Base-by-base conservation (phyloP, 2,329 filamentous ascomycete genomes). In the Exophiala sp. region DNA sequence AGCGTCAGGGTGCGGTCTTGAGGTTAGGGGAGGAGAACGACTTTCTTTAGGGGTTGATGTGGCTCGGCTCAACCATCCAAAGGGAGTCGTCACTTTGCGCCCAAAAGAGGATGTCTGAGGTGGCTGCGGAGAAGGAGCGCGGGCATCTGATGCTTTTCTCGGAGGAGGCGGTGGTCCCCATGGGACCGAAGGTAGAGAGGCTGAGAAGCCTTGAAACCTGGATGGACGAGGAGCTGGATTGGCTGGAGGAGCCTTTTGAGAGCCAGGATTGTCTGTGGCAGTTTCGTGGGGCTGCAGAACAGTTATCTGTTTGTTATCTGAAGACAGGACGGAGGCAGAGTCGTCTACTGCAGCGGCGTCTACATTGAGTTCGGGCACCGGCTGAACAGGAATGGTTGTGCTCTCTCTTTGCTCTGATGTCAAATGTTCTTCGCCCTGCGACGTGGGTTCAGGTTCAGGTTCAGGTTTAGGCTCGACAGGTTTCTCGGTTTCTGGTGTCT, bases 51-150 rank as follows among this genome's bases (percentile, higher is more conserved):
- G 75, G 9, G 68, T 67, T 22, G 67, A 69, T 91, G 57, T 50
- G 18, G 55, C 55, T 41, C 58, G 52, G 46, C 54, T 59, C 8
- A 60, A 29, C 58, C 58, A 60, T 32, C 87, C 81, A 62, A 95
- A 94, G n/a, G 86, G 88, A 59, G 87, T 88, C 7, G 87, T 90
- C 48, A 94, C 78, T 66, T 93, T 95, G 63, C 88, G 77, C 58
- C 72, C 62, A 14, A 70, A 65, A 34, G 69, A 35, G 9, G 70
- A 65, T n/a, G 54, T 40, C 14, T 50, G 45, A 21, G 58, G 55
- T 11, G 57, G 34, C 66, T 63, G 58, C 16, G 70, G 63, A 34
- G 69, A 58, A 14, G 62, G 48, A 40, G 59, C 55, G 53, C 52
- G 46, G 52, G 58, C 49, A 37, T 62, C 57, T 55, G 63, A 52